phyloP scores from a whole-genome alignment of 331 rosid species.

The Erythrophleum ivorense region DNA sequence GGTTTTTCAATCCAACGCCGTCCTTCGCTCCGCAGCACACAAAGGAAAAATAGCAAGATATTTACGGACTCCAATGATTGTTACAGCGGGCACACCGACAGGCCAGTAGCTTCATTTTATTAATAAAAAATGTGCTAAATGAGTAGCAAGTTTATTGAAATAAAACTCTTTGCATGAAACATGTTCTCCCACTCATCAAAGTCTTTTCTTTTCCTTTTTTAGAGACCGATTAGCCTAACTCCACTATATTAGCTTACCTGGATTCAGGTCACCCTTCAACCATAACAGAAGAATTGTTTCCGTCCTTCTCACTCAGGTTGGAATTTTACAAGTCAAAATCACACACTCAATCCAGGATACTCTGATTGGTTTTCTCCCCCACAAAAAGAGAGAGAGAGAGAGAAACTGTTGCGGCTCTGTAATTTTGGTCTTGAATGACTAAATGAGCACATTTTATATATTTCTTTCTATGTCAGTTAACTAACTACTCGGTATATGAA shows the following conservation, averaged over 20 bases:
- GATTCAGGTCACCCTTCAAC: constrained; percentile 17
- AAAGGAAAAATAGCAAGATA: background rate
- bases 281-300: background rate
- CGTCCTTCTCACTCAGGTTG: background rate
- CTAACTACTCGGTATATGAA: too few relatives aligned
- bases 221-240: background rate
- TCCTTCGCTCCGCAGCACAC: background rate
- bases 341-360: background rate
- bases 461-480: too few relatives aligned
- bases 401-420: background rate
- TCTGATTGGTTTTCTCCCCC: background rate
- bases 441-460: too few relatives aligned
- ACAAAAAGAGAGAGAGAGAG: too few relatives aligned
- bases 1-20: too few relatives aligned
- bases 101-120: background rate
- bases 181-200: background rate
- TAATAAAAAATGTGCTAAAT: background rate
- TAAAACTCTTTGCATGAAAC: background rate
- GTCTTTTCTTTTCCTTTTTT: background rate
- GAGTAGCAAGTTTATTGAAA: background rate
- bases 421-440: background rate
- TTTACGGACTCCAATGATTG: background rate
- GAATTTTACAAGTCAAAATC: background rate
- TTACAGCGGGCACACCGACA: background rate
- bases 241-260: constrained; percentile 16